phyloP scores from a whole-genome alignment of 164 flowering plant genomes.

The Berberis thunbergii region DNA sequence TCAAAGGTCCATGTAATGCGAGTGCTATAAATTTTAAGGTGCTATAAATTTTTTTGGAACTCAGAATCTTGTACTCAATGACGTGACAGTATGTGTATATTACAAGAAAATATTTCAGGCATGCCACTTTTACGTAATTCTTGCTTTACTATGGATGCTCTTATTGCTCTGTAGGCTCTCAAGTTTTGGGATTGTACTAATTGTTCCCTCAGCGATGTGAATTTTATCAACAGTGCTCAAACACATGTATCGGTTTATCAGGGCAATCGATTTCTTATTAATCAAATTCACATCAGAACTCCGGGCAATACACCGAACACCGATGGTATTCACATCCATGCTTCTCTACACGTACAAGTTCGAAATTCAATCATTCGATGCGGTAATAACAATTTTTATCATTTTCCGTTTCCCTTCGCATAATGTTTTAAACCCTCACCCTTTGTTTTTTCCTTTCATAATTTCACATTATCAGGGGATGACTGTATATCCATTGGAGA shows the following conservation, averaged over 20 bases:
- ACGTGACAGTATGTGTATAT: neutral
- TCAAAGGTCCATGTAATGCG: too few relatives aligned
- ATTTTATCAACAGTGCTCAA: slow-evolving; percentile 10
- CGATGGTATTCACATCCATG: slow-evolving; percentile 23
- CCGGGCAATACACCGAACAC: slow-evolving; percentile 25
- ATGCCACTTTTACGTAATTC: neutral
- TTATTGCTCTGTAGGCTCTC: neutral
- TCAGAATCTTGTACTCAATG: neutral
- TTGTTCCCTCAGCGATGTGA: neutral
- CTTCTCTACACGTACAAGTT: slow-evolving; percentile 3
- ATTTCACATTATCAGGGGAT: slow-evolving; percentile 21
- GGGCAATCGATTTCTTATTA: slow-evolving; percentile 3
- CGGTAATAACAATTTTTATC: slow-evolving; percentile 8
- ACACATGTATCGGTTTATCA: slow-evolving; percentile 9
- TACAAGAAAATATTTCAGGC: too few relatives aligned
- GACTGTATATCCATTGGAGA: slow-evolving; percentile 28
- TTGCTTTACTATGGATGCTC: too few relatives aligned
- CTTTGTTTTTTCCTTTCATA: neutral
- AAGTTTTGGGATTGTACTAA: neutral
- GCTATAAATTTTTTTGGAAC: neutral
- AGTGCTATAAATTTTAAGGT: too few relatives aligned
- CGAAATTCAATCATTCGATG: slow-evolving; percentile 6
- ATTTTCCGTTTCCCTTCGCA: neutral
- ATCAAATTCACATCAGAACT: slow-evolving; percentile 10
- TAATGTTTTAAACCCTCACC: neutral